Conservation (phyloP, 2,329 filamentous ascomycete species). For the Fusarium longipes region DNA sequence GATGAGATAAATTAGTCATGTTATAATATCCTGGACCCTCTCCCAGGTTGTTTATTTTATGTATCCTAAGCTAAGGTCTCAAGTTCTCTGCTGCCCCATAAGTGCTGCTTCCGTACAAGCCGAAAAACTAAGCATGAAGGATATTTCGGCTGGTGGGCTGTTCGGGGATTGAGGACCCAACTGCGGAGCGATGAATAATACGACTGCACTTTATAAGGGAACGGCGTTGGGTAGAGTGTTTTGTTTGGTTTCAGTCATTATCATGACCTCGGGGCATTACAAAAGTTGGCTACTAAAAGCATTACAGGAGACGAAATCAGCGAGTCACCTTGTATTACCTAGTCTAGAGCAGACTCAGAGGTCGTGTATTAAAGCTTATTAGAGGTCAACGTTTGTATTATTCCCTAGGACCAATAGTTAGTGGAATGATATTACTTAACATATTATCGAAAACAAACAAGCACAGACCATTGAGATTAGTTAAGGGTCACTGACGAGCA, state of each 20-base stretch:
- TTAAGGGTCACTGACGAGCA: not conserved
- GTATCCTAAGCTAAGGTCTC: too few species aligned
- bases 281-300: too few species aligned
- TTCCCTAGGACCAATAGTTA: not conserved
- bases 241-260: not conserved
- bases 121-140: slow-evolving; percentile 18
- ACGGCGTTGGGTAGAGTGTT: slow-evolving; percentile 1
- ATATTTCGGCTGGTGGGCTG: slow-evolving; percentile 7
- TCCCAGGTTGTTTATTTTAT: too few species aligned
- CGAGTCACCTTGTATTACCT: too few species aligned
- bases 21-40: too few species aligned
- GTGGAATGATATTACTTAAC: not conserved
- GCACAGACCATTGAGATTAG: not conserved
- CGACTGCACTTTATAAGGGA: slow-evolving; percentile 7
- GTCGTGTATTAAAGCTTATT: too few species aligned
- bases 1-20: too few species aligned
- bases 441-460: not conserved
- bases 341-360: too few species aligned
- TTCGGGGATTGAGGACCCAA: slow-evolving; percentile 6
- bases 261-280: not conserved
- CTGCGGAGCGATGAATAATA: slow-evolving; percentile 5
- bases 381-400: not conserved
- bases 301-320: too few species aligned
- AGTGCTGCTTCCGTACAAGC: slow-evolving; percentile 9
- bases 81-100: too few species aligned